Percentiles rank a stretch among this genome's conserved stretches.
Conservation (phyloP, 495 filamentous ascomycete genomes). For the Aspergillus conjunctus region DNA sequence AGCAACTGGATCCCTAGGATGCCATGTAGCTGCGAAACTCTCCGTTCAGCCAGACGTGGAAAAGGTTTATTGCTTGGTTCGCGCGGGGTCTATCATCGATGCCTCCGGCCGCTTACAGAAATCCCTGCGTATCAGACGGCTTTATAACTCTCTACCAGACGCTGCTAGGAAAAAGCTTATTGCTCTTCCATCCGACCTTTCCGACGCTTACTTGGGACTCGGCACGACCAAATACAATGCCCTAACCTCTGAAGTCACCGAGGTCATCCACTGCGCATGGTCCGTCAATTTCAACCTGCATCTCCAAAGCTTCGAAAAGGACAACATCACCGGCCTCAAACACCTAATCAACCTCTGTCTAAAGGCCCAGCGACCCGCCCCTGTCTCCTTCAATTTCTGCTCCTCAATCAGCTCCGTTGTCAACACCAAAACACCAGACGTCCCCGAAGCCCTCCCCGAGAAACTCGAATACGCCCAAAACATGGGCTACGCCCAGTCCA, state of each 20-base stretch:
- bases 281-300: constrained; percentile 69
- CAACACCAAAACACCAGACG: constrained; percentile 28
- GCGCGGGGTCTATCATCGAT: constrained; percentile 47
- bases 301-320: constrained; percentile 57
- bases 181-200: constrained; percentile 42
- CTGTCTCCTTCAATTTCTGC: constrained; percentile 57
- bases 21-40: constrained; percentile 27
- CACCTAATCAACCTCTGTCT: constrained; percentile 60
- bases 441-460: constrained; percentile 52
- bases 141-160: constrained; percentile 26
- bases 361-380: constrained; percentile 27
- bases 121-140: constrained; percentile 41
- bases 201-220: constrained; percentile 49
- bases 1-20: constrained; percentile 31
- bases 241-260: constrained; percentile 45
- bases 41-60: constrained; percentile 29
- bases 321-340: constrained; percentile 56
- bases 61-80: constrained; percentile 59
- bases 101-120: constrained; percentile 52
- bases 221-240: constrained; percentile 32
- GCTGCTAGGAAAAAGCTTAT: constrained; percentile 39
- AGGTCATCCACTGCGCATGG: constrained; percentile 69
- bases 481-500: constrained; percentile 63
- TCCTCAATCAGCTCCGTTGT: constrained; percentile 58
- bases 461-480: constrained; percentile 52